Evolutionary conservation across 1,284 basidiomycete species (phyloP).

Genomic region (Phlebopus sp.): DNA sequence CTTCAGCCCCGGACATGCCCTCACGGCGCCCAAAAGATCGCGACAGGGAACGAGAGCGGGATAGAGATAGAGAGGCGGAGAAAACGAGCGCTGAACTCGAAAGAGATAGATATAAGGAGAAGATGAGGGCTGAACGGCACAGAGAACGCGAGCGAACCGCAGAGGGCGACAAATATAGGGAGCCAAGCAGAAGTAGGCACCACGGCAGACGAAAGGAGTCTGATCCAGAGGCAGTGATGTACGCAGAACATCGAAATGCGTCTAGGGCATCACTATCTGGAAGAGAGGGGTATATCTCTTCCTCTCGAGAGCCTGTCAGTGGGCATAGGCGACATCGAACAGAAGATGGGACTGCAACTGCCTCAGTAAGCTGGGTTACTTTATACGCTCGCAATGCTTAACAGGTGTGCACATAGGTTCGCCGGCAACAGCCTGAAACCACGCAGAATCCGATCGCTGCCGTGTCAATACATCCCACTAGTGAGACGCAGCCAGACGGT

Average conservation of each 20-base stretch:
- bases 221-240: slow-evolving; percentile 26
- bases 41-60: slow-evolving; percentile 18
- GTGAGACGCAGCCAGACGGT: slow-evolving; percentile 19
- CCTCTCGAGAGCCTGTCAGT: slow-evolving; percentile 26
- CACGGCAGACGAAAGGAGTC: slow-evolving; percentile 32
- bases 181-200: slow-evolving; percentile 20
- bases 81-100: slow-evolving; percentile 23
- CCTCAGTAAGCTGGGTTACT: slow-evolving; percentile 22
- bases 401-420: slow-evolving; percentile 22
- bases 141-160: slow-evolving; percentile 30
- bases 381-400: slow-evolving; percentile 19
- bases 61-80: slow-evolving; percentile 20
- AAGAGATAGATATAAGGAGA: slow-evolving; percentile 27
- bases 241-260: slow-evolving; percentile 28
- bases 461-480: slow-evolving; percentile 17
- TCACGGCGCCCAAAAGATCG: slow-evolving; percentile 23
- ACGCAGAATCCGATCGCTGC: slow-evolving; percentile 27
- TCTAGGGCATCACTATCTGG: slow-evolving; percentile 30
- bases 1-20: slow-evolving; percentile 20
- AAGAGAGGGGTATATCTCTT: slow-evolving; percentile 22
- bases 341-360: slow-evolving; percentile 26
- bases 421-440: slow-evolving; percentile 30
- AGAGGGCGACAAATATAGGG: slow-evolving; percentile 25
- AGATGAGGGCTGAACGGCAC: slow-evolving; percentile 22
- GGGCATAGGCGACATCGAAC: slow-evolving; percentile 32